Evolutionary conservation across 176 grass and related monocot species (phyloP), one percentile per base, ranked within the genome.

Genomic region (Chloris gayana): DNA sequence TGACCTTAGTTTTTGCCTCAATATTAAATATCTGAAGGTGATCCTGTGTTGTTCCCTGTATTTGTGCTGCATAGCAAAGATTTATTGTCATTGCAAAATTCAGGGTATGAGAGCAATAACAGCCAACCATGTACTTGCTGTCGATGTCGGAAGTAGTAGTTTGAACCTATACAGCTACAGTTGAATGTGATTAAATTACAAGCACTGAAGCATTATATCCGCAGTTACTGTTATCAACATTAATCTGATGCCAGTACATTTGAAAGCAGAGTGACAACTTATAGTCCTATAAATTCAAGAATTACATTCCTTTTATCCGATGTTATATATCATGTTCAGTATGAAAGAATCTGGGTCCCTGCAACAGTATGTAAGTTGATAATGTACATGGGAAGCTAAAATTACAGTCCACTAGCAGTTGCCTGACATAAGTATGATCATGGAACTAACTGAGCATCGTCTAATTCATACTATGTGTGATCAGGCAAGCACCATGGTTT

Each of bases 1-100:
- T 99, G 15, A 99, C 86, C 87, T 99, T 99, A 32, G 88, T 93
- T 79, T 99, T 95, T 44, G 83, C 87, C 77, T 99, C 96, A 35
- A 99, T 99, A 44, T 99, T 99, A 76, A 99, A 99, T 77, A 99
- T 93, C 59, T 98, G 92, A 67, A 98, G 87, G 82, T 98, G 96
- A 75, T 98, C 96, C 78, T 98, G 96, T 12, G 90, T 94, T n/a
- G 89, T 93, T 81, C 95, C 95, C 58, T 90, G 70, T 87, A 98
- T 91, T 89, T 94, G 92, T 45, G 95, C 95, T 94, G 83, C 83
- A 91, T 86, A 85, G 38, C 14, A 22, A 38, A 51, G 18, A 39
- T 4, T 76, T 71, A 71, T n/a, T 44, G 45, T 58, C 37, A 65
- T 81, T 65, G 29, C 9, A 87, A 64, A 63, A 18, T 75, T 26